Evolutionary conservation across 225 moss, liverwort and hornwort genomes (phyloP).

Genomic region (Polytrichum commune): DNA sequence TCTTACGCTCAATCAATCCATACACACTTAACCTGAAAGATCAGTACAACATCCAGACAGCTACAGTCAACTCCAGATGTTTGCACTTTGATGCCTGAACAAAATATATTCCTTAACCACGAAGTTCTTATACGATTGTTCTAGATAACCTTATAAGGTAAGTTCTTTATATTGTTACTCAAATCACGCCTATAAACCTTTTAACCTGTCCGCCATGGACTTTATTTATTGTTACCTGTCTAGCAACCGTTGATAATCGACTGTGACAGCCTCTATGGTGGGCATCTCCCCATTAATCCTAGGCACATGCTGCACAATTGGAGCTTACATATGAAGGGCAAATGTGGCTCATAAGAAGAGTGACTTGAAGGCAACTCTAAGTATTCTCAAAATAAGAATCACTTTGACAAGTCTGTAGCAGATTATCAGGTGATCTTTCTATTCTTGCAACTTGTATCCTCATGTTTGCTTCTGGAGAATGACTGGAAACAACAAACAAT

Average conservation of each 20-base stretch:
- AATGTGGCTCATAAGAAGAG: no score
- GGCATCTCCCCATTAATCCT: conserved; percentile 76
- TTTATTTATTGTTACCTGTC: conserved; percentile 52
- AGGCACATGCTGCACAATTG: conserved; percentile 69
- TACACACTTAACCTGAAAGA: conserved; percentile 50
- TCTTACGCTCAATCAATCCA: conserved; percentile 64
- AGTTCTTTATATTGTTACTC: not conserved
- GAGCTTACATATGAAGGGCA: not conserved
- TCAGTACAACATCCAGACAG: conserved; percentile 11
- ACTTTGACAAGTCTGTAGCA: not conserved
- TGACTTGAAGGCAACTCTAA: no score
- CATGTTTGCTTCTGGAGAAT: no score
- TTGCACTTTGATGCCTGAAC: not conserved
- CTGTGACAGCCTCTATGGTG: conserved; percentile 72
- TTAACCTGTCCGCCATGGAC: no score
- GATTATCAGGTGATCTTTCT: no score
- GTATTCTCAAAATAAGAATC: not conserved
- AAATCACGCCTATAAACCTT: not conserved
- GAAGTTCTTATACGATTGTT: not conserved
- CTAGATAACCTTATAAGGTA: no score
- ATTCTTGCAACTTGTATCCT: no score
- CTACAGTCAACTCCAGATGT: not conserved
- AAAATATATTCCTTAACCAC: not conserved
- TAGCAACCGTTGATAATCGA: conserved; percentile 77
- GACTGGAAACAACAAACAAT: no score